Percentiles rank a stretch among this genome's conserved stretches.
Conservation (phyloP, 805 yeast genomes). For the Candida golubevii region DNA sequence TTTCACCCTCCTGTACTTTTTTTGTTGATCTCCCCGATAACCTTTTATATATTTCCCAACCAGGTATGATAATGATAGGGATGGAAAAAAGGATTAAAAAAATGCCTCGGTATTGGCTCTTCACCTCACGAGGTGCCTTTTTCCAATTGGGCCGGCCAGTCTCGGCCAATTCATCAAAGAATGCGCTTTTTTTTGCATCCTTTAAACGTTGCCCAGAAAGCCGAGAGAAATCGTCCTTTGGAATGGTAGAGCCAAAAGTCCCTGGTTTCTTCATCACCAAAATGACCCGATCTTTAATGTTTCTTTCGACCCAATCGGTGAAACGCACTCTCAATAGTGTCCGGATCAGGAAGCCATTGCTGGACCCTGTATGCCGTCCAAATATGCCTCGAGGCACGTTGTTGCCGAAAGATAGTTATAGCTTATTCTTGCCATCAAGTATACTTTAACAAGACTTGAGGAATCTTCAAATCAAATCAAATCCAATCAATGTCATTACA, state of each 20-base stretch:
- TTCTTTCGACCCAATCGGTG: neutral
- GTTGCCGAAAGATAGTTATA: neutral
- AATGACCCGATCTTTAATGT: neutral
- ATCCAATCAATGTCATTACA: conserved; percentile 3
- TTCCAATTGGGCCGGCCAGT: conserved; percentile 44
- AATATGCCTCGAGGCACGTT: neutral
- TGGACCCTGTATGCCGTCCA: conserved; percentile 1
- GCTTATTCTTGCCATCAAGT: neutral
- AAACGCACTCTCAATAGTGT: neutral
- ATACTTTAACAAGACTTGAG: neutral
- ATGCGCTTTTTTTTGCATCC: conserved; percentile 23
- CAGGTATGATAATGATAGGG: conserved; percentile 32
- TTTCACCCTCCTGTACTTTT: conserved; percentile 38
- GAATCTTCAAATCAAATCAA: neutral
- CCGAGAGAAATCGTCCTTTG: conserved; percentile 6
- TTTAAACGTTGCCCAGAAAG: conserved; percentile 5
- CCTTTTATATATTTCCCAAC: conserved; percentile 32
- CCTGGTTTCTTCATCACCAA: conserved; percentile 12
- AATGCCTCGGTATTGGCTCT: conserved; percentile 34
- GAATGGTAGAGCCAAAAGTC: conserved; percentile 7
- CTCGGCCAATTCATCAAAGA: conserved; percentile 32
- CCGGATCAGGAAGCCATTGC: conserved; percentile 1
- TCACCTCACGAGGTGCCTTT: conserved; percentile 37
- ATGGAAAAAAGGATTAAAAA: conserved; percentile 35
- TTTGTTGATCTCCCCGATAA: conserved; percentile 39